Evolutionary conservation across 176 grass and related monocot genomes (phyloP).

Genomic region (Triticum dicoccoides): DNA sequence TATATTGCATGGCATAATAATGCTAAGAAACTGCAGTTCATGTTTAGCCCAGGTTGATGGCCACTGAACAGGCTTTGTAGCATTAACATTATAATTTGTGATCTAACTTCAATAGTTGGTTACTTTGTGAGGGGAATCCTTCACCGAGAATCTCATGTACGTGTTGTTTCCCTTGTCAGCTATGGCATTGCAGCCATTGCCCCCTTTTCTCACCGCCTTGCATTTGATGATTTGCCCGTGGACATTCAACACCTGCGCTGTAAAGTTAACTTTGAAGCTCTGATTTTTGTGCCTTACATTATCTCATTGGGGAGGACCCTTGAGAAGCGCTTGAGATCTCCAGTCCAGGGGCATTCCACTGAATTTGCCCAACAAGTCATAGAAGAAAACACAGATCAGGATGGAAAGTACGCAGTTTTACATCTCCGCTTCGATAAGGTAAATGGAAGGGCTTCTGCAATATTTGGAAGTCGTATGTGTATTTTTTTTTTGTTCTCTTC

Average conservation of each 20-base stretch:
- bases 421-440: constrained; percentile 99
- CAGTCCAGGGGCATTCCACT: constrained; percentile 26
- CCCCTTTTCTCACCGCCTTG: constrained; percentile 89
- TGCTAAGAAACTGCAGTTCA: background rate
- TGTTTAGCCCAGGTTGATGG: background rate
- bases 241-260: constrained; percentile 75
- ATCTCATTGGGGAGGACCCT: constrained; percentile 59
- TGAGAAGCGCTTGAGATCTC: constrained; percentile 62
- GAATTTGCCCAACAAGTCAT: constrained; percentile 33
- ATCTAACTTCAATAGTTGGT: constrained; percentile 25
- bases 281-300: constrained; percentile 77
- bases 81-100: constrained; percentile 2
- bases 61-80: background rate
- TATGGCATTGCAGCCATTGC: constrained; percentile 85
- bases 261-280: constrained; percentile 90
- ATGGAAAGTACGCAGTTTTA: constrained; percentile 73
- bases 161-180: constrained; percentile 44
- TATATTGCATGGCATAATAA: background rate
- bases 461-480: background rate
- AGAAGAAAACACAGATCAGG: constrained; percentile 33
- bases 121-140: constrained; percentile 5
- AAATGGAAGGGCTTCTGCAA: constrained; percentile 18
- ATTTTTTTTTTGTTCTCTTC: background rate
- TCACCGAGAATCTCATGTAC: constrained; percentile 12
- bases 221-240: constrained; percentile 75